These are phyloP conservation scores for Nakazawaea pomicola DNA, from an alignment of 805 yeast species.

Conservation along the genomic window DNA sequence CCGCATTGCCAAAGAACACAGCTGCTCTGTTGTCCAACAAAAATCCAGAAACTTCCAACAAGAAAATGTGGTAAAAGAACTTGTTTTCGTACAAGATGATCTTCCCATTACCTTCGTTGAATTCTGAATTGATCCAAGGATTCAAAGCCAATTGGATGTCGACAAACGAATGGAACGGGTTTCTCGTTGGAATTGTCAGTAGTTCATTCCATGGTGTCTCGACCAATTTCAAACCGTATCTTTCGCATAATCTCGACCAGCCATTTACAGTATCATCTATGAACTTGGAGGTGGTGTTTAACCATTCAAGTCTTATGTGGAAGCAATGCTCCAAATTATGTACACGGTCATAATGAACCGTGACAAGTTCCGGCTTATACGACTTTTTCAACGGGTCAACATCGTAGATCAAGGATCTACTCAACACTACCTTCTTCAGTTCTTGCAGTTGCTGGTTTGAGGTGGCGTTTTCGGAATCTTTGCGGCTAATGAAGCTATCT, in stretches of 20 bases:
- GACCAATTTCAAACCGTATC: constrained; percentile 75
- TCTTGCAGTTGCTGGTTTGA: not conserved
- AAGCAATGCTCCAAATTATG: constrained; percentile 95
- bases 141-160: constrained; percentile 60
- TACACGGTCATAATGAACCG: constrained; percentile 85
- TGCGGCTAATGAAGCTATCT: constrained; percentile 2
- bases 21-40: constrained; percentile 79
- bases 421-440: constrained; percentile 45
- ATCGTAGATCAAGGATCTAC: constrained; percentile 63
- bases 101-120: constrained; percentile 27
- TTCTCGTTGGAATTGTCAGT: constrained; percentile 65
- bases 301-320: constrained; percentile 90
- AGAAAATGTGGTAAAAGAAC: constrained; percentile 72
- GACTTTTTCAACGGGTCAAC: constrained; percentile 72
- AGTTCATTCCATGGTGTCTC: constrained; percentile 92
- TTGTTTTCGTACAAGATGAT: constrained; percentile 43
- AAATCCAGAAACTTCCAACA: constrained; percentile 68
- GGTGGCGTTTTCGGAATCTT: not conserved
- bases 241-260: constrained; percentile 80
- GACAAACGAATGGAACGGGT: constrained; percentile 87
- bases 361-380: constrained; percentile 69
- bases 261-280: constrained; percentile 72
- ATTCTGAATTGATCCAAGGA: constrained; percentile 65
- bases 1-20: constrained; percentile 45
- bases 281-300: constrained; percentile 79